phyloP scores from a whole-genome alignment of 2,329 filamentous ascomycete genomes.

The Hypoxylon sp. region DNA sequence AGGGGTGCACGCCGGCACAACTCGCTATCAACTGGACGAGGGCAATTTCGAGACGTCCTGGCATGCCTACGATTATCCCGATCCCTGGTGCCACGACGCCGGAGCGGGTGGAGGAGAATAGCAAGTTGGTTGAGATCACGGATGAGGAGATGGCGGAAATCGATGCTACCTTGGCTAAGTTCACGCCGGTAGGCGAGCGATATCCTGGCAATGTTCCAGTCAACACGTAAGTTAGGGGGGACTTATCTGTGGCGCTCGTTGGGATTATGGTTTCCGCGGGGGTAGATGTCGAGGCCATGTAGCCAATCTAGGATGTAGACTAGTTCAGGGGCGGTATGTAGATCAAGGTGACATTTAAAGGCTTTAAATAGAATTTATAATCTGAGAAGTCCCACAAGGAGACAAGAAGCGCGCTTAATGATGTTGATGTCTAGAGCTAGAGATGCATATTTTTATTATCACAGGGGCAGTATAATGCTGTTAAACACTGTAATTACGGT shows the following conservation, averaged over 20 bases:
- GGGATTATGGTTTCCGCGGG: background rate
- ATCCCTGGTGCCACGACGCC: slow-evolving; percentile 75
- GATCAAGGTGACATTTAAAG: background rate
- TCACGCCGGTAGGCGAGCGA: slow-evolving; percentile 20
- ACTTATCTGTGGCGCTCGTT: background rate
- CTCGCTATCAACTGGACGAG: slow-evolving; percentile 77
- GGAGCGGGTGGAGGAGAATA: slow-evolving; percentile 72
- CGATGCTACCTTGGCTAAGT: slow-evolving; percentile 60
- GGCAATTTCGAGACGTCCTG: slow-evolving; percentile 60
- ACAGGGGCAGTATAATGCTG: no score
- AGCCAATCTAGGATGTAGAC: background rate
- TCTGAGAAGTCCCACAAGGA: background rate
- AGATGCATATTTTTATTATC: no score
- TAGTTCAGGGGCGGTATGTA: background rate
- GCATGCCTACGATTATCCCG: slow-evolving; percentile 71
- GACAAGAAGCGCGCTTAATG: background rate
- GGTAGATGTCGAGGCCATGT: background rate
- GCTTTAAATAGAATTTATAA: background rate
- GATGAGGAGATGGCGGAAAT: slow-evolving; percentile 67
- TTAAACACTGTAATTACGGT: no score
- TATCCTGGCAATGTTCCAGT: background rate
- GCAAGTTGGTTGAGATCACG: slow-evolving; percentile 64
- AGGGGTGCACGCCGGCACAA: slow-evolving; percentile 73
- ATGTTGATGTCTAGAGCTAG: background rate
- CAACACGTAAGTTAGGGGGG: slow-evolving; percentile 9